Base-by-base conservation (phyloP, 495 filamentous ascomycete species). In the Penicillium simplicissimum region DNA sequence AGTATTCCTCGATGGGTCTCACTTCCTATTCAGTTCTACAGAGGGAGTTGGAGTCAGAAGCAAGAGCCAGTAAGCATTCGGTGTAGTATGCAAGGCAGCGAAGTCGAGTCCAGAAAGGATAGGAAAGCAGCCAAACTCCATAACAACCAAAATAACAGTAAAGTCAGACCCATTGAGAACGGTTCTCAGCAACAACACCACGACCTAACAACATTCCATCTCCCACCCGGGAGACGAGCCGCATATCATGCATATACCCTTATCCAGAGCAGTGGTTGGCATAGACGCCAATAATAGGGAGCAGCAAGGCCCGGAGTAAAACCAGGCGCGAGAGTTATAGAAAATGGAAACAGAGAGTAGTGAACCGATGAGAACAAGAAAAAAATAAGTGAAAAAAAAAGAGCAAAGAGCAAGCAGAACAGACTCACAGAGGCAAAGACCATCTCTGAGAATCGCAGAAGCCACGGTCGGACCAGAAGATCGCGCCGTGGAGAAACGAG, bases 381-480 rank as follows among this genome's bases (percentile, higher is more conserved):
- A 4, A 4, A 31, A 31, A 31, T 4, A 7, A 6, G 28, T 31
- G 6, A 49, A n/a, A 13, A 25, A 13, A 25, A 8, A 47, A 31
- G 15, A 49, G n/a, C 4, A 49, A 25, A 45, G 31, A 34, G 21
- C 31, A 31, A 35, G 35, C 36, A 47, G 28, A 64, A 35, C 43
- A 52, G 55, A 38, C 28, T 13, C 51, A 52, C 33, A 57, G 47
- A 57, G 58, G 49, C 31, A 55, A 17, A 59, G 63, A 71, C 61
- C 65, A 68, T 70, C 59, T 61, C 60, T 67, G 49, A 61, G 61
- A 66, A 62, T 67, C 66, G 61, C 62, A 67, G 51, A 64, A 65
- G 59, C 55, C 66, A 65, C 61, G 55, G 59, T 69, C 67, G 64
- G 66, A 55, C 45, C 2, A 40, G 13, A 34, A 25, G 28, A 54